Evolutionary conservation across 495 filamentous ascomycete species (phyloP).

Genomic region (Daldinia bambusicola): DNA sequence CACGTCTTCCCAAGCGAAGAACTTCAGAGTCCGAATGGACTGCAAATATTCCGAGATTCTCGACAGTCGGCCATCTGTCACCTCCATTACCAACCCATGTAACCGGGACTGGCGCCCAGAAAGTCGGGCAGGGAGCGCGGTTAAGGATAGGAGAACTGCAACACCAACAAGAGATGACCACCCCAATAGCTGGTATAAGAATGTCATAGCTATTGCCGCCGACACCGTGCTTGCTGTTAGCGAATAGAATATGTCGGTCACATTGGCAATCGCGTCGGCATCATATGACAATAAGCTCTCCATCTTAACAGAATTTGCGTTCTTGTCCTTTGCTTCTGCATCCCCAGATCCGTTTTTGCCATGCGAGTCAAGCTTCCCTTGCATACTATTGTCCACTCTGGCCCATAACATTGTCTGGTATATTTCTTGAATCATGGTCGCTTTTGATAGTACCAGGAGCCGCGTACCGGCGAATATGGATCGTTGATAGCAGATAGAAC

Average conservation of each 20-base stretch:
- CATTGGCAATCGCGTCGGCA: slow-evolving; percentile 3
- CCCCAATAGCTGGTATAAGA: slow-evolving; percentile 6
- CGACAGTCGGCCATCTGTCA: slow-evolving; percentile 5
- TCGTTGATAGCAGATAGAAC: slow-evolving; percentile 8
- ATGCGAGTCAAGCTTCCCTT: not conserved
- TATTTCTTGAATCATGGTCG: slow-evolving; percentile 6
- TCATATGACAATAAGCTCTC: slow-evolving; percentile 12
- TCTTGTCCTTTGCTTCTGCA: not conserved
- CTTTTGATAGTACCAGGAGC: not conserved
- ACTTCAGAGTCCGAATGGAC: slow-evolving; percentile 12
- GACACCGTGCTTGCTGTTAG: slow-evolving; percentile 1
- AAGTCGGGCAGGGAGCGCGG: not conserved
- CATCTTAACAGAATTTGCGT: not conserved
- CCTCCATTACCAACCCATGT: slow-evolving; percentile 8
- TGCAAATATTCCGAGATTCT: slow-evolving; percentile 5
- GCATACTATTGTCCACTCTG: not conserved
- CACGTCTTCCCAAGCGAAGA: slow-evolving; percentile 12
- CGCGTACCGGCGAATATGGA: slow-evolving; percentile 10
- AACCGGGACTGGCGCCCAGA: slow-evolving; percentile 1
- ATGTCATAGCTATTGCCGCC: not conserved
- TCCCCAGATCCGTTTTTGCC: not conserved
- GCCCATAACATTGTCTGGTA: slow-evolving; percentile 9
- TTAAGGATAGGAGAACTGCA: not conserved
- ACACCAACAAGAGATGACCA: not conserved
- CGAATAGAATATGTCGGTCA: not conserved